These are phyloP conservation scores for Beauveria rudraprayagi DNA, from an alignment of 2,329 filamentous ascomycete species.

Conservation along the genomic window DNA sequence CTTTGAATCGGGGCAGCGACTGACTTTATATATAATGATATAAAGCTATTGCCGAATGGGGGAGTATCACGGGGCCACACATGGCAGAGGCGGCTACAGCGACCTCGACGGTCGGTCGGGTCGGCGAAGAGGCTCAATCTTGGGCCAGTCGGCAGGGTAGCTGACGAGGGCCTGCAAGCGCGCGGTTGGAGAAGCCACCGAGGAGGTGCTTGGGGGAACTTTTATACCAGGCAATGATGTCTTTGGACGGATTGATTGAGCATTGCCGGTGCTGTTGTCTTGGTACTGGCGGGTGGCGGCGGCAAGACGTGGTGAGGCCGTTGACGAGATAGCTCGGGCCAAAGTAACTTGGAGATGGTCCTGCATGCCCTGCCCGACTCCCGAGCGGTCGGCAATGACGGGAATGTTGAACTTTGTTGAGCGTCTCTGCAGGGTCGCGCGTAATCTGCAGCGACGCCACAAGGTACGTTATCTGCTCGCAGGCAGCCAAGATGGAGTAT, in stretches of 20 bases:
- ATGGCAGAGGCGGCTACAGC: slow-evolving; percentile 24
- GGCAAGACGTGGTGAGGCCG: not conserved
- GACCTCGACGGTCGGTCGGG: slow-evolving; percentile 33
- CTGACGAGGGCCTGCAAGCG: not conserved
- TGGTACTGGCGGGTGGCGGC: not conserved
- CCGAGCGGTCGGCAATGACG: slow-evolving; percentile 45
- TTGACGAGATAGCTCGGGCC: slow-evolving; percentile 27
- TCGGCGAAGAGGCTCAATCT: slow-evolving; percentile 29
- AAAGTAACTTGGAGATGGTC: slow-evolving; percentile 52
- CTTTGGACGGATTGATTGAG: slow-evolving; percentile 2
- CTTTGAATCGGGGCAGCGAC: no score
- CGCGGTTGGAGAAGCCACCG: not conserved
- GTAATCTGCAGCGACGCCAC: no score
- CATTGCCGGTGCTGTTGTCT: not conserved
- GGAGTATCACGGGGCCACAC: no score
- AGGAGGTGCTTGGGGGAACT: not conserved
- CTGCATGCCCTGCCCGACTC: slow-evolving; percentile 69
- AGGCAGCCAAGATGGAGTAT: slow-evolving; percentile 29
- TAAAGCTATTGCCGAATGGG: no score
- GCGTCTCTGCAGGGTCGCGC: slow-evolving; percentile 21
- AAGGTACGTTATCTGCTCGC: slow-evolving; percentile 27
- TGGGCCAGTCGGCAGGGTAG: slow-evolving; percentile 11
- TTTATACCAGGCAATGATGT: slow-evolving; percentile 6
- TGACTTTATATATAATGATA: no score
- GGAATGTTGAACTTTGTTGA: slow-evolving; percentile 33